phyloP scores from a whole-genome alignment of 768 basidiomycete genomes.

The Tephrocybe sp. region DNA sequence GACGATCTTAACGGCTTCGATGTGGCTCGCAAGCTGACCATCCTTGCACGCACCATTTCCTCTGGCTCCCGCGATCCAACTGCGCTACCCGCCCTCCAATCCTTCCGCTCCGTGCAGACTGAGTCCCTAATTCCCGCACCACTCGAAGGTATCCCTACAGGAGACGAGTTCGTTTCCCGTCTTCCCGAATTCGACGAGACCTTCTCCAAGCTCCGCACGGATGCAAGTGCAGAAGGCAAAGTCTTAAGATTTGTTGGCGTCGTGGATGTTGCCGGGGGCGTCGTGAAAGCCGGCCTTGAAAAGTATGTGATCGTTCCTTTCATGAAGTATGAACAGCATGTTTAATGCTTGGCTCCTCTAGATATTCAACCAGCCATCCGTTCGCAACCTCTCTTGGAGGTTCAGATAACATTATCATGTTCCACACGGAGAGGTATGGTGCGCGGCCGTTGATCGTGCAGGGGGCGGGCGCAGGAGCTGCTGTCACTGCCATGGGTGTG shows the following conservation, averaged over 20 bases:
- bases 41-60: conserved; percentile 78
- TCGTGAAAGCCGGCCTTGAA: conserved; percentile 84
- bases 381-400: conserved; percentile 96
- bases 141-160: conserved; percentile 63
- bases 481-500: conserved; percentile 98
- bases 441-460: conserved; percentile 89
- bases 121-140: conserved; percentile 81
- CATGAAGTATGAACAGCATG: not conserved
- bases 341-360: conserved; percentile 28
- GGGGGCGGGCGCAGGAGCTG: conserved; percentile 96
- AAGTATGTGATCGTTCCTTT: conserved; percentile 53
- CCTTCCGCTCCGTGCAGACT: conserved; percentile 79
- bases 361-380: conserved; percentile 86
- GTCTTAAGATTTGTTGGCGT: conserved; percentile 95
- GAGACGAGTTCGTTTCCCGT: conserved; percentile 78
- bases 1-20: conserved; percentile 97
- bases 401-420: conserved; percentile 97
- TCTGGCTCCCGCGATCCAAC: conserved; percentile 30
- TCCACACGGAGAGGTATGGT: conserved; percentile 91
- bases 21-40: conserved; percentile 95
- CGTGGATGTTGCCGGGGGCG: conserved; percentile 70
- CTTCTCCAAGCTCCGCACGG: conserved; percentile 72
- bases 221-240: conserved; percentile 74
- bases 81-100: conserved; percentile 58
- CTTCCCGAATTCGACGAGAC: conserved; percentile 81